These are phyloP conservation scores for Tulasnella calospora DNA, from an alignment of 768 basidiomycete species.

Conservation along the genomic window DNA sequence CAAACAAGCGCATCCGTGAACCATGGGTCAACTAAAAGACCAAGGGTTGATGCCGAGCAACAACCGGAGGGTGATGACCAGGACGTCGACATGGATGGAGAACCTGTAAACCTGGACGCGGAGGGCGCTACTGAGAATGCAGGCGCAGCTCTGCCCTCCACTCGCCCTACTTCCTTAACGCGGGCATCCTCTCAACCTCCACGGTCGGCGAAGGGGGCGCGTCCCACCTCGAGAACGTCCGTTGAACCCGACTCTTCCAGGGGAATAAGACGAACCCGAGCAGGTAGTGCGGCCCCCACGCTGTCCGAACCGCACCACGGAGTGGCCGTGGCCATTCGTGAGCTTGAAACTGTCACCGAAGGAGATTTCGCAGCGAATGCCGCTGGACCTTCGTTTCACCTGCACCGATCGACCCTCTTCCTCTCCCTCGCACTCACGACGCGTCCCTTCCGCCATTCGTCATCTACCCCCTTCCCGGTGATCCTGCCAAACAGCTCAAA, in stretches of 20 bases:
- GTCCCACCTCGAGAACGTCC: neutral
- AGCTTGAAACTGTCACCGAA: neutral
- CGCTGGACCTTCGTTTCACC: neutral
- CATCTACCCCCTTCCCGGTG: slow-evolving; percentile 1
- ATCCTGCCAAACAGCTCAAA: slow-evolving; percentile 1
- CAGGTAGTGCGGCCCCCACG: neutral
- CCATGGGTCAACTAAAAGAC: neutral
- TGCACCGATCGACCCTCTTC: neutral
- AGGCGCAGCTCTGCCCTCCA: neutral
- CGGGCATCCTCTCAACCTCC: neutral
- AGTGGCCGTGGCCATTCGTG: neutral
- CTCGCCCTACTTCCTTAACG: neutral
- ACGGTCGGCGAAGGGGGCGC: neutral
- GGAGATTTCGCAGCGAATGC: neutral
- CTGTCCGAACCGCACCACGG: neutral
- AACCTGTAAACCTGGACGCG: neutral
- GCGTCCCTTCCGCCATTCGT: neutral
- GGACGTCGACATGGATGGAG: slow-evolving; percentile 3
- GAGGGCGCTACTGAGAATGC: neutral
- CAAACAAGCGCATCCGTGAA: neutral
- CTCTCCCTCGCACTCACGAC: neutral
- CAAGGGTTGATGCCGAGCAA: neutral
- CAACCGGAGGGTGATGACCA: neutral
- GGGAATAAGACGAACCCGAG: neutral
- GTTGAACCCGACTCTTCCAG: neutral